Evolutionary conservation across 2,329 filamentous ascomycete species (phyloP).

Genomic region (Claviceps sp.): DNA sequence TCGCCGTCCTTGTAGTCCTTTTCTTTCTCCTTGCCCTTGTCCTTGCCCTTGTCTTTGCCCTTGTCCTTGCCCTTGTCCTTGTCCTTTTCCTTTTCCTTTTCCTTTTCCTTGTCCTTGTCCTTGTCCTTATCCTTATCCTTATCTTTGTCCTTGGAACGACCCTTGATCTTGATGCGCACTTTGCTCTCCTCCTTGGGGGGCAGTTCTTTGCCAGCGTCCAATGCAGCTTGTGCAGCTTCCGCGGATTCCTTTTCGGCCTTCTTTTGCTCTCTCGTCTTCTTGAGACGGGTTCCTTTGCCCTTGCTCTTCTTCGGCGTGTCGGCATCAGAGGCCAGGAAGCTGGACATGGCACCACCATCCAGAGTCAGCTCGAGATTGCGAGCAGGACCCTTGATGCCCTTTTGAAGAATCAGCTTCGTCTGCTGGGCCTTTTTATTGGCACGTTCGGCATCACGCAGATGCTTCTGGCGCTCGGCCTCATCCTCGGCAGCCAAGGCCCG

Average conservation of each 20-base stretch:
- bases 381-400: slow-evolving; percentile 68
- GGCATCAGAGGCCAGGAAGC: slow-evolving; percentile 57
- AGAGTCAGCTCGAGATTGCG: slow-evolving; percentile 62
- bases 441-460: slow-evolving; percentile 74
- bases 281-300: slow-evolving; percentile 54
- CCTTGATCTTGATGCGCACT: slow-evolving; percentile 51
- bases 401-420: slow-evolving; percentile 75
- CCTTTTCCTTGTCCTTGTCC: slow-evolving; percentile 34
- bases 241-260: slow-evolving; percentile 71
- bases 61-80: slow-evolving; percentile 34
- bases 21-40: slow-evolving; percentile 21
- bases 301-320: slow-evolving; percentile 41
- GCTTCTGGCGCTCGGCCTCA: slow-evolving; percentile 67
- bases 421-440: slow-evolving; percentile 87
- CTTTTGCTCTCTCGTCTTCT: slow-evolving; percentile 85
- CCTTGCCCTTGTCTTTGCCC: slow-evolving; percentile 29
- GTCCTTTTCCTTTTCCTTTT: slow-evolving; percentile 37
- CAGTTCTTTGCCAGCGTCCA: slow-evolving; percentile 65
- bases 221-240: slow-evolving; percentile 72
- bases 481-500: slow-evolving; percentile 68
- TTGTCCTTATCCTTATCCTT: slow-evolving; percentile 24
- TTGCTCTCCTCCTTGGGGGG: slow-evolving; percentile 42
- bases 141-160: slow-evolving; percentile 31
- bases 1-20: slow-evolving; percentile 31
- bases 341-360: slow-evolving; percentile 74